phyloP scores from a whole-genome alignment of 495 filamentous ascomycete genomes.

The Glutinoglossum americanum region DNA sequence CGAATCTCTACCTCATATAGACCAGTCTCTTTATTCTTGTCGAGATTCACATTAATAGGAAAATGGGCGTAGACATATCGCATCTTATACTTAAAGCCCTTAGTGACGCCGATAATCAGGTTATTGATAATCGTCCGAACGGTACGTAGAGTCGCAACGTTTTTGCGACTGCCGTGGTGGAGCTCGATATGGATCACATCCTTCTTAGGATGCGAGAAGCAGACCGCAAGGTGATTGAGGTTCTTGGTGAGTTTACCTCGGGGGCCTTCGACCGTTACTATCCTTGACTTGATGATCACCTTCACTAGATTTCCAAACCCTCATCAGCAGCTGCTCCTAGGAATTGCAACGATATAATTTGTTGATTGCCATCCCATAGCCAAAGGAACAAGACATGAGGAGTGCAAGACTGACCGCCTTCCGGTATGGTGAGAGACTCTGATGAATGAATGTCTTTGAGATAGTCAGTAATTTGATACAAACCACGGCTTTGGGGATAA shows the following conservation, averaged over 20 bases:
- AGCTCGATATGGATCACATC: conserved; percentile 82
- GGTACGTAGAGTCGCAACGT: conserved; percentile 89
- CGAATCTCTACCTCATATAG: conserved; percentile 85
- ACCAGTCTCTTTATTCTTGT: conserved; percentile 85
- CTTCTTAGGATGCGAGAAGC: conserved; percentile 66
- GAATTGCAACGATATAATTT: conserved; percentile 2
- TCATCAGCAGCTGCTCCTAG: conserved; percentile 2
- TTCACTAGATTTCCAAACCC: conserved; percentile 46
- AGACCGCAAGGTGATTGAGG: conserved; percentile 85
- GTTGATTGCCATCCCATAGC: too few relatives aligned
- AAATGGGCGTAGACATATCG: conserved; percentile 99
- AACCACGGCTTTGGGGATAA: background rate
- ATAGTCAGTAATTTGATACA: background rate
- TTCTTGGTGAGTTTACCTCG: conserved; percentile 91
- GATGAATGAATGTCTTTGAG: conserved; percentile 62
- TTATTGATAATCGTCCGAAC: conserved; percentile 96
- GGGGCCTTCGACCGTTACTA: conserved; percentile 90
- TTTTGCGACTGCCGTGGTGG: conserved; percentile 94
- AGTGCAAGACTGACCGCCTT: conserved; percentile 60
- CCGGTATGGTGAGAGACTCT: conserved; percentile 82
- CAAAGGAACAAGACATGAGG: background rate
- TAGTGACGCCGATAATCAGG: conserved; percentile 91
- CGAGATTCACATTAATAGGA: conserved; percentile 99
- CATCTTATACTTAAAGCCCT: conserved; percentile 99
- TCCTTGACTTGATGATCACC: conserved; percentile 82